Evolutionary conservation across 2,329 filamentous ascomycete genomes (phyloP), one percentile per base, ranked within the genome.

Genomic region (Rhynchosporium graminicola): DNA sequence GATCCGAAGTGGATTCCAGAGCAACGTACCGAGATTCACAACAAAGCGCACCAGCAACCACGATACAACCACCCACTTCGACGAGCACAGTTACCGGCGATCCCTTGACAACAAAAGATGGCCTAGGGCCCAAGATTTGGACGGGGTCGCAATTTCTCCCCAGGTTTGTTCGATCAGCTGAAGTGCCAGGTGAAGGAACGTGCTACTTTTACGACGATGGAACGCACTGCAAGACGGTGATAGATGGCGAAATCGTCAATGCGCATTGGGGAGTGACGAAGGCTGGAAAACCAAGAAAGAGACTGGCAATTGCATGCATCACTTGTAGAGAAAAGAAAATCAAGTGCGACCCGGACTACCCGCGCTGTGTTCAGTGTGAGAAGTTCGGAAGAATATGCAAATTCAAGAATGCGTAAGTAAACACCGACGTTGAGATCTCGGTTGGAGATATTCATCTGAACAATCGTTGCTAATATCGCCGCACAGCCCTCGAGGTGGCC

Each of bases 301-400:
- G 93, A 61, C 81, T 97, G 61, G 92, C 93, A 29, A 92, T 96
- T 74, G 92, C 92, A n/a, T 97, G 93, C 73, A 83, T 96, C 63
- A 95, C 92, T 12, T 97, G 93, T 75, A 86, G 93, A 57, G 92
- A 97, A 78, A 97, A 97, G 85, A 97, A 97, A 81, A 96, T 97
- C 78, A 97, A 96, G 76, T 97, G 93, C 73, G 92, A 97, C 68
- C 93, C 92, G 1, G 92, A 93, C 70, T 89, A 86, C 67, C 90
- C 90, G 45, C 92, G 91, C 69, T 97, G 93, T 71, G 85, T 93
- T 59, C 92, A 97, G 77, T 97, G 93, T 75, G 89, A 95, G 74
- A 97, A 96, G 78, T 94, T 94, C 73, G 91, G 92, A 61, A 84
- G 91, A 54, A 81, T 89, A 20, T 97, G 93, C 83, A 88, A 88